phyloP scores from a whole-genome alignment of 2,329 filamentous ascomycete species.

The Juglanconis sp. region DNA sequence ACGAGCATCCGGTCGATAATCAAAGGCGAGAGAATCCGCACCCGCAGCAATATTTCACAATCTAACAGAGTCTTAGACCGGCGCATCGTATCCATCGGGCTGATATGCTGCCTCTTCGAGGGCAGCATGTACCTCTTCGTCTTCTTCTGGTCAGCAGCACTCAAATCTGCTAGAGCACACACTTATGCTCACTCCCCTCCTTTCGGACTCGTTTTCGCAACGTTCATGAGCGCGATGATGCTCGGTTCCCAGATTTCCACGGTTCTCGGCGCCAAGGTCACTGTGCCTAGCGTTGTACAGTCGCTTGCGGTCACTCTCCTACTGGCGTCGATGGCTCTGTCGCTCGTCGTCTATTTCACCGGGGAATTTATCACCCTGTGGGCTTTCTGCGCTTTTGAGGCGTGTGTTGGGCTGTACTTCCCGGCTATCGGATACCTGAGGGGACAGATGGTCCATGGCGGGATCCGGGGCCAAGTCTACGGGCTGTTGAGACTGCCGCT shows the following conservation, averaged over 20 bases:
- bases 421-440: slow-evolving; percentile 55
- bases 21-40: not conserved
- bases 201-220: slow-evolving; percentile 52
- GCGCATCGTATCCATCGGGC: slow-evolving; percentile 47
- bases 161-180: slow-evolving; percentile 38
- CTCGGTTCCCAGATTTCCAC: slow-evolving; percentile 40
- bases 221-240: slow-evolving; percentile 58
- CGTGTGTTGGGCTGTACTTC: slow-evolving; percentile 56
- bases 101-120: slow-evolving; percentile 57
- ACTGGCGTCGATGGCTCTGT: slow-evolving; percentile 33
- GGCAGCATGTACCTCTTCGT: slow-evolving; percentile 61
- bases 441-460: slow-evolving; percentile 51
- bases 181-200: slow-evolving; percentile 20
- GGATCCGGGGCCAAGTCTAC: slow-evolving; percentile 51
- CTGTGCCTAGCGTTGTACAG: slow-evolving; percentile 14
- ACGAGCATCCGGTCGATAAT: not conserved
- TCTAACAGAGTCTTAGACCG: slow-evolving; percentile 31
- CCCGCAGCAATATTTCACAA: not conserved
- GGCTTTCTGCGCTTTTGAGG: slow-evolving; percentile 56
- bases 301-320: slow-evolving; percentile 23
- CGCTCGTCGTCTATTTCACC: slow-evolving; percentile 37
- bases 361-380: slow-evolving; percentile 47
- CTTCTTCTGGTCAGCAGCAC: slow-evolving; percentile 58
- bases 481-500: slow-evolving; percentile 55
- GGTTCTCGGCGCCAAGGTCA: not conserved